Evolutionary conservation across 2,329 filamentous ascomycete genomes (phyloP), one percentile per base, ranked within the genome.

Genomic region (Purpureocillium lavendulum): DNA sequence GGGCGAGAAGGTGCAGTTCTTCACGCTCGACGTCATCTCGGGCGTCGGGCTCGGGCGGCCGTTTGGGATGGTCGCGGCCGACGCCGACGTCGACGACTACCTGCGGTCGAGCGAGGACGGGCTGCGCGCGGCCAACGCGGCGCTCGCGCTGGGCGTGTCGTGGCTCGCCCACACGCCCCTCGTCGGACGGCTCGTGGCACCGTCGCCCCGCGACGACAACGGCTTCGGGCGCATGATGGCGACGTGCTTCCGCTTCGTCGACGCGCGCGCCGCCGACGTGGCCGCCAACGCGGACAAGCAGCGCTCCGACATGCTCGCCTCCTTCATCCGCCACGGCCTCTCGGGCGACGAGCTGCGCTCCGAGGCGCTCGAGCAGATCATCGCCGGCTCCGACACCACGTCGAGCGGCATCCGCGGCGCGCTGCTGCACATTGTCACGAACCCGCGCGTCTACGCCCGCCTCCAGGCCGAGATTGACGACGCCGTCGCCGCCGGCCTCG

Each of bases 1-100:
- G 7, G 67, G 65, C 8, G 50, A 56, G 13, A 69, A 69, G 40
- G 53, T 68, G 0, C 66, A 71, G 14, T 74, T 61, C 51, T 69
- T 76, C 40, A 70, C 71, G 0, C 55, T 77, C 2, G 74, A 77
- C 45, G 68, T 74, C 8, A 71, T 77, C 42, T 70, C 64, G 33
- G 58, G 62, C 17, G 55, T 77, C 13, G 67, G 69, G 1, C 64
- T 75, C 13, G 71, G 72, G n/a, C 54, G 61, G 12, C 36, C 66
- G 0, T 75, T 73, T 39, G 70, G 71, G 18, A 64, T 73, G 49
- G 54, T 77, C 3, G 50, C 50, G 1, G 52, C 53, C 7, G 67
- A 77, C 45, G 46, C 52, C 1, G 73, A 76, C 35, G 52, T 69
- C 2, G 59, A 68, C 30, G 49, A 50, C 9, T 64, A 68, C 38